Evolutionary conservation across 164 flowering plant genomes (phyloP), one percentile per base, ranked within the genome.

Genomic region (Stephania japonica): DNA sequence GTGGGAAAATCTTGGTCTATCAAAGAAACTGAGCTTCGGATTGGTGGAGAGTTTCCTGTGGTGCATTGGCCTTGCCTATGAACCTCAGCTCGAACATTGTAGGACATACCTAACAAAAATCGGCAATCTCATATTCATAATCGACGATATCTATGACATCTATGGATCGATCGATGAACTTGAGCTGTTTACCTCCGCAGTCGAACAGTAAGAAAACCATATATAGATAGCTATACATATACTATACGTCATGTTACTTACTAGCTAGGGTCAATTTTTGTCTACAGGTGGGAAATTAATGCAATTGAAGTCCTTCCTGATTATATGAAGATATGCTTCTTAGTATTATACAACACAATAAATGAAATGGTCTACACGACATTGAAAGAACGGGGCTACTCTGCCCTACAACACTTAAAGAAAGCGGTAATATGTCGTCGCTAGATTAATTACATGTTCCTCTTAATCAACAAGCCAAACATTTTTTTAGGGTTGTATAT

Each of bases 141-240:
- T 86, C 1, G 88, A 86, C 70, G 88, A 85, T 70, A 69, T 85
- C 16, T 85, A 85, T 23, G 86, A 85, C 42, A 25, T 78, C n/a
- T 82, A 81, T 72, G 86, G 84, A 42, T 75, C 86, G 0, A 49
- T 82, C 26, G 81, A 85, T 7, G 88, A 85, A 56, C 75, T 85
- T 1, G 42, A 82, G 68, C 75, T 67, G 10, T 85, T 85, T 77
- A 85, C 86, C n/a, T 67, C 32, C 19, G 85, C 81, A 12, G 78
- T 85, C 24, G 78, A 75, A 1, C 76, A 80, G 86, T 82, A 63
- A 47, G 16, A 0, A 1, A 2, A 47, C 53, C 50, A 3, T 2
- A 6, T 44, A 44, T 44, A 13, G 5, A 5, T 43, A 10, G 47
- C 10, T 44, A 9, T 4, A 44, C 14, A 13, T 44, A 44, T 9